Evolutionary conservation across 345 rosid species (phyloP).

Genomic region (Schrenkiella parvula): DNA sequence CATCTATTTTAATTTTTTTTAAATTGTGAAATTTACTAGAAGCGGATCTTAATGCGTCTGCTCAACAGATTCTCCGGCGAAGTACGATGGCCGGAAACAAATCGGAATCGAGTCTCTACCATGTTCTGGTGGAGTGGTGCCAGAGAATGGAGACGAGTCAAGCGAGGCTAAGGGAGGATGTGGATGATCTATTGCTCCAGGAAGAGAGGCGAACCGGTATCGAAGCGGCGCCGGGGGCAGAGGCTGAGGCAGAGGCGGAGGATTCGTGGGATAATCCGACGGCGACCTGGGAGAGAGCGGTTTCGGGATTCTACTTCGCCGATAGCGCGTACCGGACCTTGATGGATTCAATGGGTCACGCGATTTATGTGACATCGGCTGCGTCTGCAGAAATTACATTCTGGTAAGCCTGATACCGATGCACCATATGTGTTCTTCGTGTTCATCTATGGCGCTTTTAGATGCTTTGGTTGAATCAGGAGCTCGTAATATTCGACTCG

Average conservation of each 20-base stretch:
- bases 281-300: slow-evolving; percentile 24
- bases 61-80: slow-evolving; percentile 32
- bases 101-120: slow-evolving; percentile 32
- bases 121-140: slow-evolving; percentile 60
- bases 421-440: not conserved
- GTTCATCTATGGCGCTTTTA: not conserved
- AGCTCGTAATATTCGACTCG: not conserved
- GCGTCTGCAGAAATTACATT: slow-evolving; percentile 53
- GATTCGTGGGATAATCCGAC: slow-evolving; percentile 34
- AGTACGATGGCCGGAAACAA: slow-evolving; percentile 41
- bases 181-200: slow-evolving; percentile 37
- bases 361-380: slow-evolving; percentile 58
- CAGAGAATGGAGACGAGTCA: slow-evolving; percentile 57
- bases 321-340: slow-evolving; percentile 58
- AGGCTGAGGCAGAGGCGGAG: not conserved
- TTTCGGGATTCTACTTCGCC: slow-evolving; percentile 44
- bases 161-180: slow-evolving; percentile 47
- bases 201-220: slow-evolving; percentile 20
- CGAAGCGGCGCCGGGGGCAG: slow-evolving; percentile 12
- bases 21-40: not conserved
- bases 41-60: slow-evolving; percentile 11
- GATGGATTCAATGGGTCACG: slow-evolving; percentile 75
- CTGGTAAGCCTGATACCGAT: slow-evolving; percentile 41
- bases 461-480: not conserved
- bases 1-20: not conserved